Evolutionary conservation across 176 grass and related monocot species (phyloP).

Genomic region (Neostapfia colusana): DNA sequence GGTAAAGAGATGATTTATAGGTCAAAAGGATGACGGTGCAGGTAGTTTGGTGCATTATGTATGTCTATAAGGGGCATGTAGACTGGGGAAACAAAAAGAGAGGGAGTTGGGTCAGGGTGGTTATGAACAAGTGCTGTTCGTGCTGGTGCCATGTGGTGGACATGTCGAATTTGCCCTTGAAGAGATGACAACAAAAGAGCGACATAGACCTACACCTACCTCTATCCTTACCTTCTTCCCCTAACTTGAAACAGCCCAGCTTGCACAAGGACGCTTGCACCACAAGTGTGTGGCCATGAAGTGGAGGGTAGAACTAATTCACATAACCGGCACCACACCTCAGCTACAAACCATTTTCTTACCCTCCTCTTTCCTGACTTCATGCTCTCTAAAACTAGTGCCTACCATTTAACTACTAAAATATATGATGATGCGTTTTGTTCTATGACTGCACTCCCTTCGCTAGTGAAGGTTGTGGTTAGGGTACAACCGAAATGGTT

Average conservation of each 20-base stretch:
- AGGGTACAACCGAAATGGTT: conserved; percentile 33
- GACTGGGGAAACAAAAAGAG: conserved; percentile 41
- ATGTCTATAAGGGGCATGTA: conserved; percentile 51
- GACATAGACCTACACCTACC: conserved; percentile 45
- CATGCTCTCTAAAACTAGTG: conserved; percentile 52
- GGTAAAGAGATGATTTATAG: conserved; percentile 53
- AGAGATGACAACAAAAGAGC: conserved; percentile 39
- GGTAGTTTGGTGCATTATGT: conserved; percentile 51
- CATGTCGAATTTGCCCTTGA: conserved; percentile 16
- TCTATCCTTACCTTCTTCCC: conserved; percentile 48
- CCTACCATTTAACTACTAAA: conserved; percentile 55
- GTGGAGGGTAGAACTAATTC: conserved; percentile 63
- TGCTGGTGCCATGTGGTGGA: conserved; percentile 48
- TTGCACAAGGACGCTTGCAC: conserved; percentile 53
- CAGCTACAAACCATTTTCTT: conserved; percentile 54
- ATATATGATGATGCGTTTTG: conserved; percentile 26
- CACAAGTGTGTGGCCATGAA: conserved; percentile 53
- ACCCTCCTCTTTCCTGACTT: conserved; percentile 46
- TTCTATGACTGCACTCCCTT: conserved; percentile 32
- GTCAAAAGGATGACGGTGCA: conserved; percentile 28
- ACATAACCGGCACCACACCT: conserved; percentile 45
- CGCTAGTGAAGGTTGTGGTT: conserved; percentile 30
- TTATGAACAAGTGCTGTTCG: conserved; percentile 43
- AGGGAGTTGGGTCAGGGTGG: conserved; percentile 40
- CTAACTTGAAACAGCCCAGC: conserved; percentile 48